Conservation (phyloP, 2,329 filamentous ascomycete genomes). For the Diaporthe nobilis region DNA sequence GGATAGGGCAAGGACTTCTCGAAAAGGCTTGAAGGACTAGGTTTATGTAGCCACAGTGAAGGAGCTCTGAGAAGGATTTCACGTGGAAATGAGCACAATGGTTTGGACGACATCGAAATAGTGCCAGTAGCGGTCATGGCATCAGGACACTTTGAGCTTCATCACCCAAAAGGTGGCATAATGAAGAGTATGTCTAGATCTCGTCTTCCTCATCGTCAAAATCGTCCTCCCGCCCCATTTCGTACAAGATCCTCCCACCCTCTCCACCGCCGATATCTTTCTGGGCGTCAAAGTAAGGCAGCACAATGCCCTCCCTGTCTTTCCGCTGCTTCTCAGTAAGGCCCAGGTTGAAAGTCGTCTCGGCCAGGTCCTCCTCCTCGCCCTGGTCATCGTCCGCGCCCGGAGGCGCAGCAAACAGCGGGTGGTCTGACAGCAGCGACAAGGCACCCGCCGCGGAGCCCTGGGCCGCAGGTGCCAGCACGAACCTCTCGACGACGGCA, state of each 20-base stretch:
- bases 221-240: conserved; percentile 96
- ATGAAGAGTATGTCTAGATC: conserved; percentile 66
- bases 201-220: conserved; percentile 82
- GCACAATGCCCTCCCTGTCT: conserved; percentile 88
- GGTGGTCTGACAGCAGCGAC: conserved; percentile 82
- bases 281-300: conserved; percentile 98
- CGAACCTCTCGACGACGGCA: conserved; percentile 78
- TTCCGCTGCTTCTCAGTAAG: conserved; percentile 91
- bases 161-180: neutral
- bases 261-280: conserved; percentile 83
- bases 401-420: conserved; percentile 70
- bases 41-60: neutral
- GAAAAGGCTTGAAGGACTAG: neutral
- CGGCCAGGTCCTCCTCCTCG: conserved; percentile 68
- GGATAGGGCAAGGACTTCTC: neutral
- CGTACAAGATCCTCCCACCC: conserved; percentile 93
- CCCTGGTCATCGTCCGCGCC: conserved; percentile 52
- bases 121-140: neutral
- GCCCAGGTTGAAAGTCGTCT: conserved; percentile 87
- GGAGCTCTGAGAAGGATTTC: neutral
- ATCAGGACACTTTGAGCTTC: neutral
- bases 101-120: neutral
- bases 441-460: conserved; percentile 49
- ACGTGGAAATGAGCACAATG: neutral
- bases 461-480: conserved; percentile 59